Percentiles rank a stretch among this genome's conserved stretches.
These are phyloP conservation scores for Sicyos baderoa DNA, from an alignment of 306 rosid genomes.

Conservation along the genomic window DNA sequence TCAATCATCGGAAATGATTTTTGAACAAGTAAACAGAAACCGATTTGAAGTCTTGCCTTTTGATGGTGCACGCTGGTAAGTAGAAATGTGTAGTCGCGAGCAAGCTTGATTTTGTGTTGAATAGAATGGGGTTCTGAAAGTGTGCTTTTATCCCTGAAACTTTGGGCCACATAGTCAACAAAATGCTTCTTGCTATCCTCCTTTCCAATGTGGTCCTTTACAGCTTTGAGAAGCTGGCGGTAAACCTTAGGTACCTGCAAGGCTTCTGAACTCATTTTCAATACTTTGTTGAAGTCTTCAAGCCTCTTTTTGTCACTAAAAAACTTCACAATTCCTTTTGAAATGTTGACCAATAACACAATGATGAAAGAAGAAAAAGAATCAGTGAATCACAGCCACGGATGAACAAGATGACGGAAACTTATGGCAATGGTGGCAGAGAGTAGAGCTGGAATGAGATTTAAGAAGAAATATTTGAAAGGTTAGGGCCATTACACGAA, in stretches of 20 bases:
- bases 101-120: conserved; percentile 66
- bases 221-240: conserved; percentile 65
- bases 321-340: background rate
- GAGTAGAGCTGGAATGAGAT: background rate
- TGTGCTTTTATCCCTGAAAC: conserved; percentile 42
- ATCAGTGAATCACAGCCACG: no score
- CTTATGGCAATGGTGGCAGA: background rate
- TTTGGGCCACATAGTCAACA: conserved; percentile 43
- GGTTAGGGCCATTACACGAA: no score
- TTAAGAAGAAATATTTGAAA: background rate
- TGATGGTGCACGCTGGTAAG: conserved; percentile 84
- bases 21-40: background rate
- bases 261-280: conserved; percentile 47
- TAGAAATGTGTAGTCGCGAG: conserved; percentile 53
- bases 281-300: background rate
- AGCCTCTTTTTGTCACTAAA: background rate
- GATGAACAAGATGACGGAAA: background rate
- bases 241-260: conserved; percentile 54
- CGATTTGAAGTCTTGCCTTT: conserved; percentile 33
- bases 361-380: no score
- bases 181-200: conserved; percentile 61
- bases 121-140: conserved; percentile 38
- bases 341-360: background rate
- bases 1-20: background rate
- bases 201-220: conserved; percentile 58